phyloP scores from a whole-genome alignment of 2,329 filamentous ascomycete genomes.

The Beauveria pseudobassiana region DNA sequence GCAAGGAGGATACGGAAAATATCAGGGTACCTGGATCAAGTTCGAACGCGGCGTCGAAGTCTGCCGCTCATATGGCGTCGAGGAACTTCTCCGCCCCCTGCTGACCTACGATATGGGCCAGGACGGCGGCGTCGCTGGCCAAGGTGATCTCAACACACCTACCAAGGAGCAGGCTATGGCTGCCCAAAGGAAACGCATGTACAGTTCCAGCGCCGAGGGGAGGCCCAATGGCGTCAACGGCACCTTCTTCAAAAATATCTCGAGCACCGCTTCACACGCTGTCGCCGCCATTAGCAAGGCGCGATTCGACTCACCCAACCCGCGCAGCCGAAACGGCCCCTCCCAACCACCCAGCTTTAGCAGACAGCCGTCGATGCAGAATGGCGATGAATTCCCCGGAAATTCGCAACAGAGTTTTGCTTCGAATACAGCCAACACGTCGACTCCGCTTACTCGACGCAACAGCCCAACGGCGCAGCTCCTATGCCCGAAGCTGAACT shows the following conservation, averaged over 20 bases:
- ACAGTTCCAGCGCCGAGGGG: conserved; percentile 61
- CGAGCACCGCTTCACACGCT: conserved; percentile 82
- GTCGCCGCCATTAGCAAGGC: conserved; percentile 97
- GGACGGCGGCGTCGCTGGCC: conserved; percentile 63
- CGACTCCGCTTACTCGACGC: conserved; percentile 65
- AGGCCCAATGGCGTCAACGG: conserved; percentile 62
- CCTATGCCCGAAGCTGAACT: conserved; percentile 59
- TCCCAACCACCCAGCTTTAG: conserved; percentile 59
- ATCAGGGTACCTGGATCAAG: conserved; percentile 97
- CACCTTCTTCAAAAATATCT: conserved; percentile 97
- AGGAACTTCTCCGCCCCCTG: conserved; percentile 66
- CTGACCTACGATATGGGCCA: conserved; percentile 75
- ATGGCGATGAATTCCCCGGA: conserved; percentile 57
- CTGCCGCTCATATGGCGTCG: conserved; percentile 71
- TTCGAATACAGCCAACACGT: conserved; percentile 65
- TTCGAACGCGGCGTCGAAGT: conserved; percentile 90
- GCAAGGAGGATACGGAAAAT: conserved; percentile 96
- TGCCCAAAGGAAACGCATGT: conserved; percentile 84
- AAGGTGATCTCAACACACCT: conserved; percentile 79
- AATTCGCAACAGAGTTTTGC: conserved; percentile 80
- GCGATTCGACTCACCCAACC: conserved; percentile 79
- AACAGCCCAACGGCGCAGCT: conserved; percentile 31
- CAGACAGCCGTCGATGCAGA: conserved; percentile 64
- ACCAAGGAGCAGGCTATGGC: conserved; percentile 99
- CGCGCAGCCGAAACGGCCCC: conserved; percentile 56